Percentiles rank a stretch among this genome's conserved stretches.
phyloP scores from a whole-genome alignment of 2,329 filamentous ascomycete species.

The Penicillium thymicola region DNA sequence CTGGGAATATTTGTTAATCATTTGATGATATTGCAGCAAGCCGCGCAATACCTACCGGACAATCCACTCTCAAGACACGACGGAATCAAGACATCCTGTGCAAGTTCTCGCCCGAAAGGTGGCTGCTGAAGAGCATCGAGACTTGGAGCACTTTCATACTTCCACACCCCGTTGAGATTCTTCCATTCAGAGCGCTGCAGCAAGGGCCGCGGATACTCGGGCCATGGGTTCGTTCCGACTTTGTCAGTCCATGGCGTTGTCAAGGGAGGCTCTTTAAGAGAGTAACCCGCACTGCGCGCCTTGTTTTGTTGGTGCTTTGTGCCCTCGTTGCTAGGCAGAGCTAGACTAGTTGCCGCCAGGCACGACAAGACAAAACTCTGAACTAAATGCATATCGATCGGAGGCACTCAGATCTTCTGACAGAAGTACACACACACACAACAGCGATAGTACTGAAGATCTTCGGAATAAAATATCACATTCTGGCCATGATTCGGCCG shows the following conservation, averaged over 20 bases:
- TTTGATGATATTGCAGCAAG: not conserved
- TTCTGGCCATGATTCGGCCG: not conserved
- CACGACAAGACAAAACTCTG: slow-evolving; percentile 10
- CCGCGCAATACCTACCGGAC: slow-evolving; percentile 37
- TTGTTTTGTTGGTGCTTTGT: slow-evolving; percentile 1
- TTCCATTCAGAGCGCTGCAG: slow-evolving; percentile 48
- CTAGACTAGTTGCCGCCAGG: slow-evolving; percentile 12
- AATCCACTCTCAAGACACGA: slow-evolving; percentile 55
- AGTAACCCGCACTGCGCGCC: slow-evolving; percentile 32
- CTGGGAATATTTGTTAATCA: slow-evolving; percentile 13
- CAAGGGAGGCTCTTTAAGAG: slow-evolving; percentile 41
- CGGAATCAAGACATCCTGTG: slow-evolving; percentile 49
- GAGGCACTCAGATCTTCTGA: not conserved
- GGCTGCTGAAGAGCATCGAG: slow-evolving; percentile 42
- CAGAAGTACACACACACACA: not conserved
- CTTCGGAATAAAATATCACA: not conserved
- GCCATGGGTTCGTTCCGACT: slow-evolving; percentile 50
- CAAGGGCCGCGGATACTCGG: slow-evolving; percentile 49
- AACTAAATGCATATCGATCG: slow-evolving; percentile 14
- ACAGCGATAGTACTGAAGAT: not conserved
- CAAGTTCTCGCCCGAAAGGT: slow-evolving; percentile 45
- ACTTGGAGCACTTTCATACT: slow-evolving; percentile 41
- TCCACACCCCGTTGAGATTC: slow-evolving; percentile 51
- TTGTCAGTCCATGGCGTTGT: slow-evolving; percentile 47
- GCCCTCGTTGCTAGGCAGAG: slow-evolving; percentile 4